These are phyloP conservation scores for Cyclotella distinguenda DNA, from an alignment of 108 stramenopile species.

Conservation along the genomic window DNA sequence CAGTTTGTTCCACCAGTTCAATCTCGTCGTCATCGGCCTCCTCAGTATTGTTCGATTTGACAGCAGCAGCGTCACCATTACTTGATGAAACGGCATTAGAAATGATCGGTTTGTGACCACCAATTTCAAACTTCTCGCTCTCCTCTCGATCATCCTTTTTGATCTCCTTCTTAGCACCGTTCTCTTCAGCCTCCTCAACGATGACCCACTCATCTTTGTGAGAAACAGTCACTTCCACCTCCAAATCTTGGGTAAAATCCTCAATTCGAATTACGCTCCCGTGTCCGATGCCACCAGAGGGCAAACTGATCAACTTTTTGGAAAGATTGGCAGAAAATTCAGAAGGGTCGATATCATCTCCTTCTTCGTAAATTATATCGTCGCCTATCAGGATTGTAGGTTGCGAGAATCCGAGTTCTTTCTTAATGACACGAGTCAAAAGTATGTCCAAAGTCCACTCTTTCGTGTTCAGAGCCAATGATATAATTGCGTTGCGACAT, in stretches of 20 bases:
- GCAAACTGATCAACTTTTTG: constrained; percentile 59
- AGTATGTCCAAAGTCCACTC: constrained; percentile 73
- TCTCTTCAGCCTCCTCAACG: constrained; percentile 26
- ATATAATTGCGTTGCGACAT: constrained; percentile 80
- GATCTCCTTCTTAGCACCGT: constrained; percentile 30
- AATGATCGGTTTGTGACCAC: constrained; percentile 55
- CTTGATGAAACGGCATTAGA: not conserved
- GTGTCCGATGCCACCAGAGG: constrained; percentile 87
- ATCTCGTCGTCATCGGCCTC: not conserved
- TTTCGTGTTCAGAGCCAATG: constrained; percentile 68
- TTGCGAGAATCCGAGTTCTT: constrained; percentile 80
- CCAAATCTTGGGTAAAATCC: constrained; percentile 90
- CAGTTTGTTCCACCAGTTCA: not conserved
- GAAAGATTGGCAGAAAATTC: constrained; percentile 55
- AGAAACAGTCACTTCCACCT: constrained; percentile 67
- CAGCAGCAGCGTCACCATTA: not conserved
- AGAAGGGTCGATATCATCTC: constrained; percentile 69
- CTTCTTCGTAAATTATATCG: constrained; percentile 78
- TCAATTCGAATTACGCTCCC: constrained; percentile 80
- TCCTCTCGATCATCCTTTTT: constrained; percentile 42
- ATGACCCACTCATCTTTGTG: constrained; percentile 63
- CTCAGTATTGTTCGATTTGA: not conserved
- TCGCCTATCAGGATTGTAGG: constrained; percentile 70
- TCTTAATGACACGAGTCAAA: constrained; percentile 65
- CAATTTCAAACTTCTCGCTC: constrained; percentile 62